Conservation (phyloP, 2,329 filamentous ascomycete genomes). For the Fusarium phyllophilum region DNA sequence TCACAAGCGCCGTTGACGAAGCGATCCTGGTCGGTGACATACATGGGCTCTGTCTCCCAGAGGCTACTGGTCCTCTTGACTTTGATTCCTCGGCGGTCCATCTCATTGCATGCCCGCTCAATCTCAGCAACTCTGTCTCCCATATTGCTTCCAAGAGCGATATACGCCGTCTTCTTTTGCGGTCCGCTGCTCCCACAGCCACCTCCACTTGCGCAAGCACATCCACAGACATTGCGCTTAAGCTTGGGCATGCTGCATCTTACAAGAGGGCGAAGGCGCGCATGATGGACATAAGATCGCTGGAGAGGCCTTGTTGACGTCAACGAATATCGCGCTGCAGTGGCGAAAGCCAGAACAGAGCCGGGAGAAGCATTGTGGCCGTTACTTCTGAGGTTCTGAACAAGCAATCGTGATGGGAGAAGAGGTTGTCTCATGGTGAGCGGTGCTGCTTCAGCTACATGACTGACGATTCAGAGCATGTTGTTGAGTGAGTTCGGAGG, state of each 20-base stretch:
- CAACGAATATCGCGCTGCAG: slow-evolving; percentile 19
- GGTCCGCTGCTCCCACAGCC: slow-evolving; percentile 43
- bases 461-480: slow-evolving; percentile 10
- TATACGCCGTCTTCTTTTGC: slow-evolving; percentile 68
- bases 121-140: slow-evolving; percentile 88
- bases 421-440: slow-evolving; percentile 35
- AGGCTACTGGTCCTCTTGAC: slow-evolving; percentile 85
- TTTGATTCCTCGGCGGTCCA: slow-evolving; percentile 77
- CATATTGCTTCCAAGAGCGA: slow-evolving; percentile 93
- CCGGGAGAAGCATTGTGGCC: slow-evolving; percentile 8
- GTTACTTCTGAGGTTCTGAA: slow-evolving; percentile 9
- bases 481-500: slow-evolving; percentile 16
- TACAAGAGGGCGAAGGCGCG: slow-evolving; percentile 27
- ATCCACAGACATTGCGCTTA: slow-evolving; percentile 48
- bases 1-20: slow-evolving; percentile 95
- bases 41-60: slow-evolving; percentile 98
- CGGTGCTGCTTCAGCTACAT: slow-evolving; percentile 29
- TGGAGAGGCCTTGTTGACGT: slow-evolving; percentile 16
- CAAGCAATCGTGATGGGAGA: slow-evolving; percentile 17
- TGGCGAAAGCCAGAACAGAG: slow-evolving; percentile 22
- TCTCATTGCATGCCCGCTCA: slow-evolving; percentile 81
- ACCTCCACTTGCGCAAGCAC: slow-evolving; percentile 46
- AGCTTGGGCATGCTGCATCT: slow-evolving; percentile 24
- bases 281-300: slow-evolving; percentile 12
- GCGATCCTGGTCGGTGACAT: slow-evolving; percentile 85